phyloP scores from a whole-genome alignment of 2,329 filamentous ascomycete species.

The Stylonectria norvegica region DNA sequence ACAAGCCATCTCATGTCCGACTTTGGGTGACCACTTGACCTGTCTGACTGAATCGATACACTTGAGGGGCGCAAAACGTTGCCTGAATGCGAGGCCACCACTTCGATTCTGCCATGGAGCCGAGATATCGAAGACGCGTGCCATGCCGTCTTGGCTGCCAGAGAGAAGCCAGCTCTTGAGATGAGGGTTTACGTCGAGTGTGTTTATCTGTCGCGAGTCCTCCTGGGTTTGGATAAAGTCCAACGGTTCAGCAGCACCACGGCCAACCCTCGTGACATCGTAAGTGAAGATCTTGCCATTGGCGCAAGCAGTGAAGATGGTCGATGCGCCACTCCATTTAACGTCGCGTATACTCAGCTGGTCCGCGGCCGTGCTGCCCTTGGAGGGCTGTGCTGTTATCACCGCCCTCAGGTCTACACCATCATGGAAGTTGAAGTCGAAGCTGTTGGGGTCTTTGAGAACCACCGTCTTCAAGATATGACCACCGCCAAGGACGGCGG shows the following conservation, averaged over 20 bases:
- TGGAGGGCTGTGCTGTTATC: conserved; percentile 47
- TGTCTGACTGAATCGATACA: conserved; percentile 50
- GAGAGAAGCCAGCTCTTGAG: conserved; percentile 56
- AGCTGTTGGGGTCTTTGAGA: conserved; percentile 44
- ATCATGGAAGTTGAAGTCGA: conserved; percentile 47
- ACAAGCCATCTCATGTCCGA: conserved; percentile 61
- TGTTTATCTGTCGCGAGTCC: conserved; percentile 61
- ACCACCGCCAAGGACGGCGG: conserved; percentile 54
- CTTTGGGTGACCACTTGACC: conserved; percentile 62
- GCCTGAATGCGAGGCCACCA: conserved; percentile 48
- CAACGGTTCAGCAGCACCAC: conserved; percentile 43
- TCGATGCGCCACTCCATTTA: conserved; percentile 54
- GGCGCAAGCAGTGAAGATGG: conserved; percentile 60
- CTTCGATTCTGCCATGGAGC: conserved; percentile 45
- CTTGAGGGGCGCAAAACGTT: conserved; percentile 40
- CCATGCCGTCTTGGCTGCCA: conserved; percentile 61
- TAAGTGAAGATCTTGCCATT: conserved; percentile 65
- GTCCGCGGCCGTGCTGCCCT: conserved; percentile 44
- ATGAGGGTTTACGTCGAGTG: conserved; percentile 61
- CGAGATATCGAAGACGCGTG: conserved; percentile 59
- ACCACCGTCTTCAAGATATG: conserved; percentile 60
- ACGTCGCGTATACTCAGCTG: conserved; percentile 63
- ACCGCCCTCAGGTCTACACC: conserved; percentile 56
- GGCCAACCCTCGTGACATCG: conserved; percentile 51
- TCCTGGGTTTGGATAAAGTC: conserved; percentile 58